Percentiles rank a stretch among this genome's conserved stretches.
These are phyloP conservation scores for Hanseniaspora vineae DNA, from an alignment of 805 yeast genomes.

Conservation along the genomic window DNA sequence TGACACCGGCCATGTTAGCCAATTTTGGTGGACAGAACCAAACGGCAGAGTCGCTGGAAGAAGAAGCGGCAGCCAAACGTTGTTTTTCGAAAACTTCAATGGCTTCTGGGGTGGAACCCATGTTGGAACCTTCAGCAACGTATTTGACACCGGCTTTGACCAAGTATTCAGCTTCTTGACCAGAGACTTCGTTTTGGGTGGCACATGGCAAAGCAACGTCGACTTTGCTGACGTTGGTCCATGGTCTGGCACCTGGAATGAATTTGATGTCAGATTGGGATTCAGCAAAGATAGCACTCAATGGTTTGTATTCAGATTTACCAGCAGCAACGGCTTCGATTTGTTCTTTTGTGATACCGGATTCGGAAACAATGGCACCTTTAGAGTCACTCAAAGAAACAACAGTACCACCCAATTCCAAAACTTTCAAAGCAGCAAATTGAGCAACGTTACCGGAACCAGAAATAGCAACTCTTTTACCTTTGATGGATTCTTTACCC, in stretches of 20 bases:
- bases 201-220: conserved; percentile 98
- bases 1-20: conserved; percentile 99
- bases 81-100: conserved; percentile 85
- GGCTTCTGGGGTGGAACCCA: conserved; percentile 98
- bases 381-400: conserved; percentile 90
- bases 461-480: conserved; percentile 91
- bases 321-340: conserved; percentile 63
- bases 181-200: conserved; percentile 95
- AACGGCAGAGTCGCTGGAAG: conserved; percentile 38
- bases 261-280: conserved; percentile 53
- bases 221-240: conserved; percentile 82
- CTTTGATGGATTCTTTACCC: conserved; percentile 81
- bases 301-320: conserved; percentile 62
- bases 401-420: conserved; percentile 93
- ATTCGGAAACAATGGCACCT: conserved; percentile 69
- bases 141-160: conserved; percentile 83
- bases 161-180: conserved; percentile 91
- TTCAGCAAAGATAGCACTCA: conserved; percentile 59
- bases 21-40: conserved; percentile 99
- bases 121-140: conserved; percentile 98
- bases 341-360: conserved; percentile 79
- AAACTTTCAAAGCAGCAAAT: conserved; percentile 94
- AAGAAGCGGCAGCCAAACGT: conserved; percentile 34
- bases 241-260: conserved; percentile 90
- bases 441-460: conserved; percentile 99